A percentile compares a stretch with the other conserved stretches of the same genome.
Conservation (phyloP, 1,284 basidiomycete genomes). For the Malassezia restricta region DNA sequence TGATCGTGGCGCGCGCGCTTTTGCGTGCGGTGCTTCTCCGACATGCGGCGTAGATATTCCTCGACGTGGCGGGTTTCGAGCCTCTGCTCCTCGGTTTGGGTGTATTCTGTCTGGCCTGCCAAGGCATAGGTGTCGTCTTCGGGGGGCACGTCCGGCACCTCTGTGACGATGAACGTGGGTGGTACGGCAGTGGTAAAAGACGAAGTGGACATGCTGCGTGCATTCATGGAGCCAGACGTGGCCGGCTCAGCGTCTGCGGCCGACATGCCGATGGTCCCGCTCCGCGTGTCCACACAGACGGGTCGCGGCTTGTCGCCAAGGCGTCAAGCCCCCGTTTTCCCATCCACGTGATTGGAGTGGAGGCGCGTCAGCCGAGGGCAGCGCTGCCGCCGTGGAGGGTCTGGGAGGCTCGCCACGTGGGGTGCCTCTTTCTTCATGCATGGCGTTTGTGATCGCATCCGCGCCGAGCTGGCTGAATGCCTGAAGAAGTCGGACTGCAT, state of each 20-base stretch:
- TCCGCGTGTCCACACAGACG: too few species aligned
- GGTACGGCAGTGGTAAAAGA: background rate
- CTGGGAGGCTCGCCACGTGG: background rate
- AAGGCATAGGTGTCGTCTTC: slow-evolving; percentile 1
- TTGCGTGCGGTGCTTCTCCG: slow-evolving; percentile 7
- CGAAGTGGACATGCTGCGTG: too few species aligned
- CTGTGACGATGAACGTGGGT: background rate
- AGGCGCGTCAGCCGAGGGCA: too few species aligned
- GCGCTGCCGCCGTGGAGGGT: too few species aligned
- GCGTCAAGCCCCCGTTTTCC: too few species aligned
- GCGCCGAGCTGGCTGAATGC: slow-evolving; percentile 13
- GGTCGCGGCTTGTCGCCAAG: too few species aligned
- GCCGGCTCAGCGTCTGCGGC: too few species aligned
- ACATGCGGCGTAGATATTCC: slow-evolving; percentile 11
- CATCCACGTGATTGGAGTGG: too few species aligned
- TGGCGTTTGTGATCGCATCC: slow-evolving; percentile 12
- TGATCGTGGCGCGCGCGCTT: background rate
- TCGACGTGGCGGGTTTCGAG: slow-evolving; percentile 13
- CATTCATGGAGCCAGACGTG: too few species aligned
- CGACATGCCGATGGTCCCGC: too few species aligned
- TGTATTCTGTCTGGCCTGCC: background rate
- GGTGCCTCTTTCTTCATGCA: background rate
- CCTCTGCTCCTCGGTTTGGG: slow-evolving; percentile 11
- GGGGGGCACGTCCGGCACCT: background rate
- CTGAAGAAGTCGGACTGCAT: slow-evolving; percentile 13